Conservation (phyloP, 768 basidiomycete genomes). For the Boletus subparvulus region DNA sequence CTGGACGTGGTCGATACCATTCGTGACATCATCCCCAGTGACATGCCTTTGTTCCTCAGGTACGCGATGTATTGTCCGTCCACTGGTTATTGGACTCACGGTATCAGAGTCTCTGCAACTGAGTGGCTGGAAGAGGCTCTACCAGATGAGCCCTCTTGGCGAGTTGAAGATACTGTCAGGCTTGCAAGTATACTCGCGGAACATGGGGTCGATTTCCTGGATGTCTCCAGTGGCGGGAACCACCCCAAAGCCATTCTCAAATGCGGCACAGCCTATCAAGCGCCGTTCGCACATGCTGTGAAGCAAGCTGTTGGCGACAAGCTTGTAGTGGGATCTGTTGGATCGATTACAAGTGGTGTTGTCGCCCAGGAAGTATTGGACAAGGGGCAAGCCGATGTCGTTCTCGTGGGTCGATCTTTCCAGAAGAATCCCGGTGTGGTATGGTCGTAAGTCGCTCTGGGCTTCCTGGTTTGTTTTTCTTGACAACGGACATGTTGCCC, state of each 20-base stretch:
- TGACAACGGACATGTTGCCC: not conserved
- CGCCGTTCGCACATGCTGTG: conserved; percentile 54
- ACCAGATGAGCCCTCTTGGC: conserved; percentile 65
- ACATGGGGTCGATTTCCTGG: conserved; percentile 73
- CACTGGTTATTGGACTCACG: not conserved
- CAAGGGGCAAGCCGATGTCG: conserved; percentile 43
- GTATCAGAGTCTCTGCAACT: conserved; percentile 55
- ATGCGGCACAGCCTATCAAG: conserved; percentile 45
- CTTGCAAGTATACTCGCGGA: conserved; percentile 58
- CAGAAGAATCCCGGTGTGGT: conserved; percentile 56
- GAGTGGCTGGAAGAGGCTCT: conserved; percentile 68
- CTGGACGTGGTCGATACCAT: conserved; percentile 66
- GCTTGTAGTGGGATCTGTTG: conserved; percentile 33
- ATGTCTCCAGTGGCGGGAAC: conserved; percentile 68
- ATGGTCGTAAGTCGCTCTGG: conserved; percentile 31
- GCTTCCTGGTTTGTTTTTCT: not conserved
- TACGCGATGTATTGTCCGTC: conserved; percentile 22
- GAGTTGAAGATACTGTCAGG: conserved; percentile 62
- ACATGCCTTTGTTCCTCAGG: conserved; percentile 74
- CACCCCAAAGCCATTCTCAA: conserved; percentile 37
- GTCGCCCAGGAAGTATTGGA: conserved; percentile 47
- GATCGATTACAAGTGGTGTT: conserved; percentile 34
- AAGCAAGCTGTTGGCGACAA: conserved; percentile 46
- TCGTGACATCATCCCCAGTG: conserved; percentile 54
- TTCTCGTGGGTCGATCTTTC: conserved; percentile 55